Conservation (phyloP, 2,329 filamentous ascomycete genomes). For the Onygenales sp. region DNA sequence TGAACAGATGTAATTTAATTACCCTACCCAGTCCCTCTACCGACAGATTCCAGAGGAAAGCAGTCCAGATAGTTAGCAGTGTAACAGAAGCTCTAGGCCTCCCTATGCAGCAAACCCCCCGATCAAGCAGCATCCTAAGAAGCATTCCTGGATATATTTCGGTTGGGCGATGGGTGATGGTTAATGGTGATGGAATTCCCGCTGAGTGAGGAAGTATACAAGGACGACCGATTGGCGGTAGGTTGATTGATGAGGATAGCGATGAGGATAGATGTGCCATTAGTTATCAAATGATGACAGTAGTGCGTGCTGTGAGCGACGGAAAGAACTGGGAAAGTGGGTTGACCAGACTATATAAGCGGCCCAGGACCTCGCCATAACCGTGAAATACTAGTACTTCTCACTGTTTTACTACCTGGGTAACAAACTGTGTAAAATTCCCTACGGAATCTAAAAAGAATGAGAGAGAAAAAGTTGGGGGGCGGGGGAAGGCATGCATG, state of each 20-base stretch:
- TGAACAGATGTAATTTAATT: neutral
- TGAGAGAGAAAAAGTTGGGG: too few species aligned
- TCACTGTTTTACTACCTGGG: too few species aligned
- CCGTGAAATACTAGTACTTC: too few species aligned
- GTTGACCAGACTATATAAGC: neutral
- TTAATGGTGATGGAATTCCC: slow-evolving; percentile 11
- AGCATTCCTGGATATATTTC: slow-evolving; percentile 13
- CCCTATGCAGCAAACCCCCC: neutral
- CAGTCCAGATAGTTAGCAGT: slow-evolving; percentile 2
- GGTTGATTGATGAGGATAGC: slow-evolving; percentile 8
- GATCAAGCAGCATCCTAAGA: slow-evolving; percentile 4
- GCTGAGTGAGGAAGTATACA: slow-evolving; percentile 12
- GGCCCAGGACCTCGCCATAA: too few species aligned
- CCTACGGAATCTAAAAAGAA: too few species aligned
- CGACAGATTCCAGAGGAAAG: neutral
- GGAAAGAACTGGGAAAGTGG: slow-evolving; percentile 2
- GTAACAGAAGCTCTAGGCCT: slow-evolving; percentile 3
- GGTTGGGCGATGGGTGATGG: slow-evolving; percentile 7
- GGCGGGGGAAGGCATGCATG: too few species aligned
- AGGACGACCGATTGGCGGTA: slow-evolving; percentile 12
- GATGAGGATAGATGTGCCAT: slow-evolving; percentile 2
- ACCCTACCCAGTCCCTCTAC: neutral
- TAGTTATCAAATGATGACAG: neutral
- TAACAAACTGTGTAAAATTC: too few species aligned
- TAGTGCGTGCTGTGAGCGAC: slow-evolving; percentile 2